Evolutionary conservation across 352 stramenopile genomes (phyloP).

Genomic region (Globisporangium cystogenes): DNA sequence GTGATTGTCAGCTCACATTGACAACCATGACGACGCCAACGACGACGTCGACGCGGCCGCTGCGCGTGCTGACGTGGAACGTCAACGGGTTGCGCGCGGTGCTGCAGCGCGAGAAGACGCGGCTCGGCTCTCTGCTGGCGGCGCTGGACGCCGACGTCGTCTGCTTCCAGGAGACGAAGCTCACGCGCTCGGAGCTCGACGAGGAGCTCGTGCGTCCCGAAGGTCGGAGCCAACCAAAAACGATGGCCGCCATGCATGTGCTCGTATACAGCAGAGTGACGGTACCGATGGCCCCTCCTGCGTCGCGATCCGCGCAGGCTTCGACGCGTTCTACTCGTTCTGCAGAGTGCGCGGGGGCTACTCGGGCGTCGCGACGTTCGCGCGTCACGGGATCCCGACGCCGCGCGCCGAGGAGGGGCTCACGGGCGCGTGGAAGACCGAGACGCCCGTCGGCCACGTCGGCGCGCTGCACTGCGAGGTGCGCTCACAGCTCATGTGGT

Average conservation of each 20-base stretch:
- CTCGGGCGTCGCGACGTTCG: slow-evolving; percentile 77
- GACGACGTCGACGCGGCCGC: slow-evolving; percentile 8
- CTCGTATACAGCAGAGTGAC: no score
- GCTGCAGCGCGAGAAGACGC: slow-evolving; percentile 52
- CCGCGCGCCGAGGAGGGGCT: slow-evolving; percentile 68
- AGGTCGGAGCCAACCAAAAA: no score
- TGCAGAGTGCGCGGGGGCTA: slow-evolving; percentile 60
- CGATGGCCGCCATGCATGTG: neutral
- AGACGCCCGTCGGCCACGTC: slow-evolving; percentile 51
- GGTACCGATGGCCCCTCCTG: no score
- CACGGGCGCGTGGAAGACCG: slow-evolving; percentile 48
- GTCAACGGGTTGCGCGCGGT: slow-evolving; percentile 80
- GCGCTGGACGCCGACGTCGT: slow-evolving; percentile 62
- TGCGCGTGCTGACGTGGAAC: slow-evolving; percentile 81
- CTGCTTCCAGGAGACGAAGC: slow-evolving; percentile 86
- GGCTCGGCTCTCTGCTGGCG: slow-evolving; percentile 42
- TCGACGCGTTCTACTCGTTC: slow-evolving; percentile 84
- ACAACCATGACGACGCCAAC: neutral
- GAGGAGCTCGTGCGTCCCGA: slow-evolving; percentile 62
- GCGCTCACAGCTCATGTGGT: no score
- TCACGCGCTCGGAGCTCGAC: slow-evolving; percentile 77
- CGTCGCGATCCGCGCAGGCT: slow-evolving; percentile 45
- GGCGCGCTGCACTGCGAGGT: slow-evolving; percentile 48
- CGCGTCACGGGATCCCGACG: slow-evolving; percentile 39
- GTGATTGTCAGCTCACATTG: no score